A percentile compares a stretch with the other conserved stretches of the same genome.
These are phyloP conservation scores for Beauveria sp. DNA, from an alignment of 2,329 filamentous ascomycete genomes.

Conservation along the genomic window DNA sequence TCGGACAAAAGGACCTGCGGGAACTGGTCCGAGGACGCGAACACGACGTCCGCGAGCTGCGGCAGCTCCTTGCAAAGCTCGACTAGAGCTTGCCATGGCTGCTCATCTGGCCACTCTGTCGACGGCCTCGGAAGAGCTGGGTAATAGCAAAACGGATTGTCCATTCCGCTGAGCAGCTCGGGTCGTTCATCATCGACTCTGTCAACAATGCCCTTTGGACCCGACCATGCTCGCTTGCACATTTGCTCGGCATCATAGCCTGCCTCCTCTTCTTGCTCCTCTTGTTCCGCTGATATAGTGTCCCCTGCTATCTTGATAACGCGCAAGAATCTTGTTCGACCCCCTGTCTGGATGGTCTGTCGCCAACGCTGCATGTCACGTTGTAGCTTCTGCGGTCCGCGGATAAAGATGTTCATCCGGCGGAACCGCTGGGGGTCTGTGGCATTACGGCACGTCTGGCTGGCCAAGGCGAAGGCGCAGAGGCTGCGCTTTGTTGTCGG, in stretches of 20 bases:
- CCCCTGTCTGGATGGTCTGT: background rate
- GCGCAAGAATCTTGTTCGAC: background rate
- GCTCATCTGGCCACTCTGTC: constrained; percentile 4
- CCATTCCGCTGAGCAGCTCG: constrained; percentile 3
- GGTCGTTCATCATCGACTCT: no score
- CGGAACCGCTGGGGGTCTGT: background rate
- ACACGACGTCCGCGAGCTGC: constrained; percentile 3
- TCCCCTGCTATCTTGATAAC: constrained; percentile 1
- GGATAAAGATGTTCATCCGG: background rate
- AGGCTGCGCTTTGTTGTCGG: constrained; percentile 4
- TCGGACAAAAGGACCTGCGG: background rate
- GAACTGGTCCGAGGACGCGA: background rate
- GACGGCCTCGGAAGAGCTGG: background rate
- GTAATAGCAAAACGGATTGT: background rate
- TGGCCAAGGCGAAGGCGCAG: constrained; percentile 4
- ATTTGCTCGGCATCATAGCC: background rate
- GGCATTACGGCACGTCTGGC: background rate
- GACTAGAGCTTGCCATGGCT: constrained; percentile 1
- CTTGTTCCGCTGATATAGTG: background rate
- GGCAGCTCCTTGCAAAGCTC: background rate
- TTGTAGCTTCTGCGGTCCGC: constrained; percentile 3
- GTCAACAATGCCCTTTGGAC: no score
- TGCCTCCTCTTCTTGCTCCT: background rate
- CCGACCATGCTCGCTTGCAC: no score
- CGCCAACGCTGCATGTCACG: background rate